These are phyloP conservation scores for Actinomucor elegans DNA, from an alignment of 371 early-diverging fungal species.

Conservation along the genomic window DNA sequence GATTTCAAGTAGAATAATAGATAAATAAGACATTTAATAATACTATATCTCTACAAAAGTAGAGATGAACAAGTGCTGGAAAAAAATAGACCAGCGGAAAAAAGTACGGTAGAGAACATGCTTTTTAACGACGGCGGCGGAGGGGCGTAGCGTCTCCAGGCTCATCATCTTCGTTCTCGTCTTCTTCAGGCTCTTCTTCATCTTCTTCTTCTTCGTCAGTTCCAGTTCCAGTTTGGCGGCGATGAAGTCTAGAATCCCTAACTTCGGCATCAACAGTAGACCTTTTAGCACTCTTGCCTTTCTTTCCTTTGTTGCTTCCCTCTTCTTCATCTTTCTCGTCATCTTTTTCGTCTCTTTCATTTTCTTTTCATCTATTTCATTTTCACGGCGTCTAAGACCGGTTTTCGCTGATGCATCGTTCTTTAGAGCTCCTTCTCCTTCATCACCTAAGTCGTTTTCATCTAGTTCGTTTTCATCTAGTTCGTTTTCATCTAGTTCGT, in stretches of 20 bases:
- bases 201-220: background rate
- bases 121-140: too few species aligned
- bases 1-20: too few species aligned
- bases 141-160: background rate
- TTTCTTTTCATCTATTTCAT: background rate
- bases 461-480: background rate
- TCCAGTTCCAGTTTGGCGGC: too few species aligned
- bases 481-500: background rate
- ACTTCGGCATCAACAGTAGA: background rate
- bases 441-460: background rate
- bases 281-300: too few species aligned
- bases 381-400: too few species aligned
- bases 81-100: background rate
- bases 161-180: background rate
- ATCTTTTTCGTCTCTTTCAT: background rate
- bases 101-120: too few species aligned
- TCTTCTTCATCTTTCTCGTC: background rate
- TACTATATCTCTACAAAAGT: background rate
- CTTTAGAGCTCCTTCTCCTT: too few species aligned
- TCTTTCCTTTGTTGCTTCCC: background rate
- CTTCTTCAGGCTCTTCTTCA: background rate
- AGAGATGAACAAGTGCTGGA: background rate
- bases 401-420: too few species aligned
- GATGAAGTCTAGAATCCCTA: too few species aligned
- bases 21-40: background rate